Base-by-base conservation (phyloP, 2,329 filamentous ascomycete genomes). In the Aplosporella prunicola region DNA sequence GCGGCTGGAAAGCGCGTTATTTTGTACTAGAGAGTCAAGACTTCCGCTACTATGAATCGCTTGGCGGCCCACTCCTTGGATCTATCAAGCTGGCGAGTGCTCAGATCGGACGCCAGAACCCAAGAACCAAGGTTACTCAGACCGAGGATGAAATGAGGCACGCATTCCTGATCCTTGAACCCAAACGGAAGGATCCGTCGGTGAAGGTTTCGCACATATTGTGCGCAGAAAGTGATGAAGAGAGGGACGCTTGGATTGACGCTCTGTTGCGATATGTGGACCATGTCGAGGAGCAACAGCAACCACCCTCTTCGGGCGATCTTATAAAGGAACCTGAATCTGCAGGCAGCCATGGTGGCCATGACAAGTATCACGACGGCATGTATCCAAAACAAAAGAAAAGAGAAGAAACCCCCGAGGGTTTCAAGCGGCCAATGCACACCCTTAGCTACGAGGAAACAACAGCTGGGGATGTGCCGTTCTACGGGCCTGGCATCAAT, bases 231-330 rank as follows among this genome's bases (percentile, higher is more conserved):
- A 96, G 83, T 51, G 91, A 98, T 51, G 72, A 71, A 42, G 91
- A 98, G 64, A 78, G 91, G 42, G 91, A 98, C 60, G 72, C 80
- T 29, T 98, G 91, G 91, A 89, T 98, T 2, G 83, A 93, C 40
- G 81, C 84, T 15, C 67, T 98, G 26, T 66, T 96, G 42, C 81
- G 85, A 47, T 94, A 93, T 69, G 88, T 94, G 26, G 86, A 95
- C 51, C 79, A 75, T 51, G 71, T 69, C 35, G 78, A 82, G 26
- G 65, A 71, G 2, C 52, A 43, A 18, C 18, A 30, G 13, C 32
- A 58, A 22, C n/a, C n/a, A n/a, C 39, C 45, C 2, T 55, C 51
- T 14, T 52, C 56, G 8, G 39, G 47, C 9, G 55, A 59, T 68
- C 13, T 32, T 9, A 20, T 22, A 7, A 74, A 11, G 71, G 82